Base-by-base conservation (phyloP, 2,329 filamentous ascomycete genomes). In the Nakataea oryzae region DNA sequence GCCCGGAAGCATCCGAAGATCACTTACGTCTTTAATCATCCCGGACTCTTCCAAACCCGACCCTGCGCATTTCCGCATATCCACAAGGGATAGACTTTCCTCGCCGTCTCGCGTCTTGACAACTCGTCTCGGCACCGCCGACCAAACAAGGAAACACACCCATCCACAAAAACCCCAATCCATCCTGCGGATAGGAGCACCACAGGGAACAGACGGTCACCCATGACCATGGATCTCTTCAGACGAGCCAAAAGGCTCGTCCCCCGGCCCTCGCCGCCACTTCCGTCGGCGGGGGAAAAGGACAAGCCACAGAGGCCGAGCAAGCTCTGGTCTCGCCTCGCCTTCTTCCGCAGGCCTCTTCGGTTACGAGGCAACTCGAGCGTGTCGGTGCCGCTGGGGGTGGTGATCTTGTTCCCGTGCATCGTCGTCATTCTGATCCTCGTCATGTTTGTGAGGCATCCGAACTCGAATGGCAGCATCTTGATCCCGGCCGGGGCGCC, bases 391-490 rank as follows among this genome's bases (percentile, higher is more conserved):
- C 95, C 95, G 29, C 80, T 99, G 61, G 93, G 93, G 68, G 86
- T 97, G 71, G 91, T 97, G 69, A 83, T 99, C 67, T 79, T 97
- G 68, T 97, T 97, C 73, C 95, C 95, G 67, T 86, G 89, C 73
- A 88, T 97, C 73, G 90, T 97, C 70, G 85, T 97, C 77, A 83
- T 96, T 70, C 83, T 97, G 74, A 96, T 97, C 74, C 79, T 97
- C 66, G 80, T 96, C 70, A 84, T 99, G 64, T 92, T 97, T 73
- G 84, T 96, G 71, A 86, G 89, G 71, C 92, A 97, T 78, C 91
- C 93, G 63, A 88, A 87, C 72, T 91, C 89, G 41, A 84, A 90
- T 13, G 91, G 88, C 62, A 85, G 88, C 65, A 90, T 96, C 75
- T 77, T 96, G 71, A 91, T 96, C 81, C 93, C 93, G 58, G 88